Base-by-base conservation (phyloP, 2,329 filamentous ascomycete genomes). In the Graphilbum ipis-grandicollis region DNA sequence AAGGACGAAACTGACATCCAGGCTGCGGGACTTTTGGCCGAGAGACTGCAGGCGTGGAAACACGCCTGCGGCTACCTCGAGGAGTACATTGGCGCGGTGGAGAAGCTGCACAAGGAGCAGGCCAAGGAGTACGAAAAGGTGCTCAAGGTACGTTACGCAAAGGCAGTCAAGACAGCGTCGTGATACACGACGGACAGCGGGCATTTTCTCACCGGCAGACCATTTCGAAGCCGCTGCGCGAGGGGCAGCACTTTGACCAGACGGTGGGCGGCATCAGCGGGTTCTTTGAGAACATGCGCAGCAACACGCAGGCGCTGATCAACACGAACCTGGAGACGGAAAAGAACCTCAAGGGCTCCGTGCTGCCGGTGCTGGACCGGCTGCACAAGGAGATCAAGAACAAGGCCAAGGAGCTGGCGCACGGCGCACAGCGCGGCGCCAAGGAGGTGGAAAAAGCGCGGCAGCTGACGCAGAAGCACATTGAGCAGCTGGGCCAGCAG, bases 341-440 rank as follows among this genome's bases (percentile, higher is more conserved):
- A 48, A 90, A 90, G 65, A 82, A 75, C 47, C 68, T 98, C 46
- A 93, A 88, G 59, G 78, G 76, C 41, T 76, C 77, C 13, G 80
- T 96, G 22, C 66, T 93, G 17, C 90, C 88, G 28, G 77, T 88
- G 44, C 77, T 98, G 52, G 83, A 92, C 49, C 79, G 85, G 36
- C 66, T 98, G 34, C 86, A 96, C 62, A 78, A 83, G 55, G 90
- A 96, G 56, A 90, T 98, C 65, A 98, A 96, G 69, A 76, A 80
- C 62, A 96, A 96, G 65, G 68, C 73, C 44, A 96, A 96, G 65
- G 86, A 94, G 58, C 69, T 98, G 35, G 68, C 71, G 31, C 68
- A 75, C 43, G 86, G 88, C 9, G 83, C 81, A 18, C 71, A 75
- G 42, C 93, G 92, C 64, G 72, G 77, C 14, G 75, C 81, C 46